Conservation (phyloP, 2,329 filamentous ascomycete species). For the Neonectria coccinea region DNA sequence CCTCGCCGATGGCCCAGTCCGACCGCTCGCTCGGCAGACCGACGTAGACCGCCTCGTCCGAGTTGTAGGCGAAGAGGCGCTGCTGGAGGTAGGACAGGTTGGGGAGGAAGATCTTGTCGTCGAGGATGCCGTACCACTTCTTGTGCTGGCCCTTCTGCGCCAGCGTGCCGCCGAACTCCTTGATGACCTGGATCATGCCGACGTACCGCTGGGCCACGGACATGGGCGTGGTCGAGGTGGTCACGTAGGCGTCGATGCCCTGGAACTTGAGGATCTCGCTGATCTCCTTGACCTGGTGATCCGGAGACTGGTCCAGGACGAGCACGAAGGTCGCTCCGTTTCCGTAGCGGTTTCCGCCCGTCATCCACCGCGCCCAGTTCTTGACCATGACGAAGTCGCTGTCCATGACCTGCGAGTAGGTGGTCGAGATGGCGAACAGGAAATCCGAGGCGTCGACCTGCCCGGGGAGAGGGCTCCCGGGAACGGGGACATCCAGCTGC, state of each 20-base stretch:
- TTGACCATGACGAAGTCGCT: slow-evolving; percentile 54
- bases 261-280: slow-evolving; percentile 47
- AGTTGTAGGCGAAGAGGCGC: slow-evolving; percentile 52
- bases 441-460: slow-evolving; percentile 55
- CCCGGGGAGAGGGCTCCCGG: slow-evolving; percentile 46
- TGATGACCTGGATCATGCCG: slow-evolving; percentile 52
- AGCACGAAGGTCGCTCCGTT: slow-evolving; percentile 60
- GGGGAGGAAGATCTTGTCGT: slow-evolving; percentile 61
- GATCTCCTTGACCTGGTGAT: slow-evolving; percentile 49
- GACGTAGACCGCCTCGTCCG: slow-evolving; percentile 52
- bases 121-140: slow-evolving; percentile 58
- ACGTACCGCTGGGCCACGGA: slow-evolving; percentile 53
- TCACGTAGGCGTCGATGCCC: slow-evolving; percentile 56
- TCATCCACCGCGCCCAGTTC: slow-evolving; percentile 61
- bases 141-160: slow-evolving; percentile 52
- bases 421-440: slow-evolving; percentile 59
- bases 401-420: slow-evolving; percentile 54
- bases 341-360: slow-evolving; percentile 53
- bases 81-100: slow-evolving; percentile 54
- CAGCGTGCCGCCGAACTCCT: slow-evolving; percentile 49
- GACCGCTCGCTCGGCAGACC: slow-evolving; percentile 57
- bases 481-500: slow-evolving; percentile 50
- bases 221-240: slow-evolving; percentile 46
- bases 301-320: slow-evolving; percentile 54
- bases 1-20: slow-evolving; percentile 56